Evolutionary conservation across 352 stramenopile genomes (phyloP), one percentile per base, ranked within the genome.

Genomic region (Bremia lactucae): DNA sequence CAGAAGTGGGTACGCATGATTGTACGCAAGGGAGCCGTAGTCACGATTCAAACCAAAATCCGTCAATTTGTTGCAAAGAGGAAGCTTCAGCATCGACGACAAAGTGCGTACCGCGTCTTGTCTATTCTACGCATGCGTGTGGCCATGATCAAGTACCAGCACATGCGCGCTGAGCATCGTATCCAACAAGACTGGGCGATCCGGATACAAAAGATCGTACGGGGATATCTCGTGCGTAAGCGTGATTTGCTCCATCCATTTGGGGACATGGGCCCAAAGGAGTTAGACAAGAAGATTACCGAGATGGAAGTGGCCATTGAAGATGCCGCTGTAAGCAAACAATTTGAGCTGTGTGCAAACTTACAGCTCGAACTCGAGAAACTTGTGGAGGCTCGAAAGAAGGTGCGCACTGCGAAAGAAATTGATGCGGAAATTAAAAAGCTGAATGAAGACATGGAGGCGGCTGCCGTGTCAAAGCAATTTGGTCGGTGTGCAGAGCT

Each of bases 381-480:
- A 33, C 63, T 89, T 21, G 68, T 92, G 0, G 77, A 90, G 13
- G 80, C 76, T 6, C 74, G 78, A 13, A 87, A 87, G 51, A 81
- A 80, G 37, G 77, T 92, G 6, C 78, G 80, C n/a, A 94, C 80
- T 0, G 71, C 76, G 0, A 93, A 94, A 45, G 80, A 94, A 42
- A 70, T 94, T 25, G 82, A 94, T 34, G 53, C 53, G 3, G 80
- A 85, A 39, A 94, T 93, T 25, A 65, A 67, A 16, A 74, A 72
- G 31, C 19, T 92, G 11, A 83, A 87, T 31, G 49, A 58, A 2
- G 78, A 87, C 15, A 89, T 94, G 78, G 82, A 92, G 14, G 40
- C 55, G 3, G 74, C 79, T 6, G 79, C 77, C 3, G 51, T 61
- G 37, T 71, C 62, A 34, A 94, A 94, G 36, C 72, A 92, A 49